Evolutionary conservation across 164 flowering plant species (phyloP), one percentile per base, ranked within the genome.

Genomic region (Tinospora cordifolia): DNA sequence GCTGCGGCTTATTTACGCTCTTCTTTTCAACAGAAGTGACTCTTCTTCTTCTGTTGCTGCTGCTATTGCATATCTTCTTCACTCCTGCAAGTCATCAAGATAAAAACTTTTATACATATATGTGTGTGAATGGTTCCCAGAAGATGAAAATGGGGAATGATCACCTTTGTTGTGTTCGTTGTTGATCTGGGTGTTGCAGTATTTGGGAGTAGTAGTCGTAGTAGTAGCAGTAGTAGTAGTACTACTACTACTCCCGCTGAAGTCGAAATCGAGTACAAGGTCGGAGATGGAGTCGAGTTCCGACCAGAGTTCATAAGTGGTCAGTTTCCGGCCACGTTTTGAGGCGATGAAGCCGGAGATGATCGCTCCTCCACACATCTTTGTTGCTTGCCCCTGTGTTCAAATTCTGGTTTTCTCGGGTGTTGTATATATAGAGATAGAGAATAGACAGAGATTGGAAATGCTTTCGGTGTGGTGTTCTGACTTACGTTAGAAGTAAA

Each of bases 341-440:
- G 21, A 3, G 22, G n/a, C 60, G 24, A 17, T 54, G 60, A 54
- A 54, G 60, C 10, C 60, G 60, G 60, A 54, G 21, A 54, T 3
- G 60, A 54, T 54, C 60, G 60, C 24, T 21, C 60, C 60, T 54
- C 24, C 60, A 17, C 60, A 54, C 60, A 54, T 54, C 24, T 44
- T 44, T 7, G 47, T 14, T 44, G 36, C 47, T 44, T 14, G 47
- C 1, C 1, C 47, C 13, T 44, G 12, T 44, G 12, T 41, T 11
- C 47, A 3, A 44, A 14, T 11, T 41, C 1, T 41, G 46, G 9
- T 14, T 44, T 44, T 44, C 47, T 10, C 47, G 13, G 13, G 47
- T 44, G 3, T 10, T 44, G 12, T 44, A 44, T 9, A 10, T 41
- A 41, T 41, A 41, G 3, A 41, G 11, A 41, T 4, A 41, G 46